Conservation (phyloP, 116 monocot species). For the Posidonia oceanica region DNA sequence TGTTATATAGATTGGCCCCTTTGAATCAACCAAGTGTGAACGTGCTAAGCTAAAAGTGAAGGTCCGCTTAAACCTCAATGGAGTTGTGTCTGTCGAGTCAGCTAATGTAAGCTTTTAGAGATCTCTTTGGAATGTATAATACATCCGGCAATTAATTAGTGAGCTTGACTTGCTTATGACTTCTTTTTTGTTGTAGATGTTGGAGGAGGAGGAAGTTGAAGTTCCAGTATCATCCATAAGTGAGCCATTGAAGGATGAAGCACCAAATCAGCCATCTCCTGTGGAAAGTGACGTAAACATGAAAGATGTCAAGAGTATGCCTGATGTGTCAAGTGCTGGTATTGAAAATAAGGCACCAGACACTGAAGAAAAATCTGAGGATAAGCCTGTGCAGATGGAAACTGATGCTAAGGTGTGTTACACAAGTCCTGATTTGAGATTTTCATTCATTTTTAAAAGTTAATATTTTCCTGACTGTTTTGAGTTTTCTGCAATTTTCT, state of each 20-base stretch:
- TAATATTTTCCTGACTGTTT: neutral
- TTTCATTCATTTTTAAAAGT: too few species aligned
- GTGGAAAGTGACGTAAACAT: conserved; percentile 54
- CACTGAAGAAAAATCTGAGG: conserved; percentile 40
- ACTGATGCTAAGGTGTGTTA: conserved; percentile 66
- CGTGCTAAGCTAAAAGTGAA: conserved; percentile 77
- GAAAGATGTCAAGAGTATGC: conserved; percentile 43
- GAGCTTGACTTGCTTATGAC: neutral
- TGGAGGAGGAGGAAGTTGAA: conserved; percentile 88
- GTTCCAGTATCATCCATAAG: conserved; percentile 39
- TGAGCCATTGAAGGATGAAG: conserved; percentile 27
- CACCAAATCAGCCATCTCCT: neutral
- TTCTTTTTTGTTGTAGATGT: conserved; percentile 28
- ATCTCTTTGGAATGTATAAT: neutral
- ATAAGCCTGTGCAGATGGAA: conserved; percentile 59
- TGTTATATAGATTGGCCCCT: conserved; percentile 76
- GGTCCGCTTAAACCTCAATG: conserved; percentile 82
- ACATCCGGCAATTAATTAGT: neutral
- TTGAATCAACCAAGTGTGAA: conserved; percentile 50
- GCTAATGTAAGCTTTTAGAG: conserved; percentile 14
- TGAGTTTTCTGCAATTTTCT: neutral
- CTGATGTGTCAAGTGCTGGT: conserved; percentile 25
- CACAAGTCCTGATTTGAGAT: too few species aligned
- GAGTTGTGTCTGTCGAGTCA: conserved; percentile 76
- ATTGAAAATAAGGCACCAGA: conserved; percentile 39